Base-by-base conservation (phyloP, 1,284 basidiomycete genomes). In the Malassezia sp. region DNA sequence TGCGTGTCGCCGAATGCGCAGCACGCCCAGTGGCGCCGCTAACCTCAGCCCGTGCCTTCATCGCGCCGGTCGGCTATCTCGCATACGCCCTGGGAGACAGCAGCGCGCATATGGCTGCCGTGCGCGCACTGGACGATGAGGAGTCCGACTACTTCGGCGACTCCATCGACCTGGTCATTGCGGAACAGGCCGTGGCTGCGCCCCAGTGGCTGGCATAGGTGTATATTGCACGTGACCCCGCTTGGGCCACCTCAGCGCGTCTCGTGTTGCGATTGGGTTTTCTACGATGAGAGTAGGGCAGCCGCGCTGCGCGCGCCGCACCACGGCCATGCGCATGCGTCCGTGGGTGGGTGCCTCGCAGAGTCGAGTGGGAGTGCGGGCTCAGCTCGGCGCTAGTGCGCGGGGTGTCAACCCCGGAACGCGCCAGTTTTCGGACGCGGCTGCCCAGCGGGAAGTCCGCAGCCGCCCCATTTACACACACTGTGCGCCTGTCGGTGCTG, bases 71-170 rank as follows among this genome's bases (percentile, higher is more conserved):
- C 2, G 57, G 48, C 0, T 63, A 63, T 38, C 34, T 65, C 21
- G 60, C 57, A 44, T 49, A 61, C 38, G 54, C 53, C 5, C 45
- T 65, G 3, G 53, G 56, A n/a, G 59, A 65, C 33, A 9, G 18
- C 2, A 18, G 41, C 1, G 50, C 52, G 7, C 59, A 63, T 4
- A 33, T 36, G 15, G 33, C 37, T 15, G 59, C 57, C 27, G 31
- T 65, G 0, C 32, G 33, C 9, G 59, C 61, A 2, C 33, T 65
- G 12, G 44, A 47, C 3, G 37, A 48, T 8, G 52, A 58, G 11
- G 54, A 50, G 22, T 5, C 20, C 4, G 39, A 46, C n/a, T 65
- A 65, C 38, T 65, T 65, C 55, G 63, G 63, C 7, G 63, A 63
- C 45, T 54, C 54, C 2, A 65, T 65, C 40, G 63, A 65, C 28